These are phyloP conservation scores for Collybia mongolica DNA, from an alignment of 768 basidiomycete genomes.

Conservation along the genomic window DNA sequence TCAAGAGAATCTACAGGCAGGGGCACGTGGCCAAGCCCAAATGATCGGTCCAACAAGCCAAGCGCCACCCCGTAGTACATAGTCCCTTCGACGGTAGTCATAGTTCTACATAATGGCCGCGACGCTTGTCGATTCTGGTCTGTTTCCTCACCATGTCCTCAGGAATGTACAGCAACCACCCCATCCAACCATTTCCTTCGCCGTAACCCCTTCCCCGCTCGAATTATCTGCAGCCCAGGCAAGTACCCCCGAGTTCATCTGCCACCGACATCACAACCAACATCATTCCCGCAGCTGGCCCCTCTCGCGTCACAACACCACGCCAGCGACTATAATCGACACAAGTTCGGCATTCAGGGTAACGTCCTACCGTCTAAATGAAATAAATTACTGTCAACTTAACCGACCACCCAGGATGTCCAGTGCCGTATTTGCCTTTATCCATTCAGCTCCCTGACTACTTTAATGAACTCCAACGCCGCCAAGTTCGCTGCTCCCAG, in stretches of 20 bases:
- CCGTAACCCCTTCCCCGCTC: too few relatives aligned
- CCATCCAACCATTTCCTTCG: too few relatives aligned
- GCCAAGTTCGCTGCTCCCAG: conserved; percentile 41
- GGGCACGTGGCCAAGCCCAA: conserved; percentile 6
- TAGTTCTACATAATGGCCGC: neutral
- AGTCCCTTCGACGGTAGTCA: neutral
- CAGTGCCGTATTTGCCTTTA: conserved; percentile 58
- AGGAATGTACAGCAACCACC: neutral
- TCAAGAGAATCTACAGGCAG: neutral
- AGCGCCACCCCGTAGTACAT: neutral
- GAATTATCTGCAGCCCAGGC: neutral
- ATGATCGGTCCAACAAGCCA: conserved; percentile 1
- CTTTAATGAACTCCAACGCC: conserved; percentile 47
- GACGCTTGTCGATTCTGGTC: neutral
- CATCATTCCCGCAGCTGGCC: conserved; percentile 37
- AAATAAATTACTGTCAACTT: too few relatives aligned
- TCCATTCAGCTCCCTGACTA: conserved; percentile 62
- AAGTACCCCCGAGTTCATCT: too few relatives aligned
- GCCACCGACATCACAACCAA: neutral
- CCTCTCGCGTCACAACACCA: conserved; percentile 75
- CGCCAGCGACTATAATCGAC: conserved; percentile 62
- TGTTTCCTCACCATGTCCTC: neutral
- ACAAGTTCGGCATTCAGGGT: conserved; percentile 59
- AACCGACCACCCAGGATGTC: conserved; percentile 43
- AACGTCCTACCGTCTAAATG: neutral